A percentile compares a stretch with the other conserved stretches of the same genome.
Evolutionary conservation across 176 grass and related monocot species (phyloP).

Genomic region (Aegilops tauschii): DNA sequence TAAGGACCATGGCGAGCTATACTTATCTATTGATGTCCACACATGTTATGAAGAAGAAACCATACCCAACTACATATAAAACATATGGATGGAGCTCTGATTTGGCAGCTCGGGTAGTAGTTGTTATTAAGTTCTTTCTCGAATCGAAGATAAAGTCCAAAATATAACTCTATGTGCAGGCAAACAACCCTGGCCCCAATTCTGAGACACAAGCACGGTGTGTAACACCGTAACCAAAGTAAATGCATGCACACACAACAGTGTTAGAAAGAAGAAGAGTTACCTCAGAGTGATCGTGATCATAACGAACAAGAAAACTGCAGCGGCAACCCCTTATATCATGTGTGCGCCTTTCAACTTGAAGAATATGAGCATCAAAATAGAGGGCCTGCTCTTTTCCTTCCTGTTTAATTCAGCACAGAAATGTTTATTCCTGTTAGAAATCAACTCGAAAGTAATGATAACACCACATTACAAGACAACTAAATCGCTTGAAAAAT

Average conservation of each 20-base stretch:
- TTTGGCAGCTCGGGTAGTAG: neutral
- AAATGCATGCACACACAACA: neutral
- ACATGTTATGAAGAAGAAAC: neutral
- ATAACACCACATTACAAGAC: neutral
- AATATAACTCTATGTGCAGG: neutral
- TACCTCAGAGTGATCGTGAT: conserved; percentile 80
- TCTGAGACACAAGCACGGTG: neutral
- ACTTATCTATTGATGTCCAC: neutral
- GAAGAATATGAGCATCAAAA: conserved; percentile 75
- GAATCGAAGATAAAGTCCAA: neutral
- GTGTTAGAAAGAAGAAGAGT: neutral
- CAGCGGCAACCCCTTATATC: conserved; percentile 78
- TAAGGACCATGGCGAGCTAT: neutral
- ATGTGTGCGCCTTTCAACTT: conserved; percentile 83
- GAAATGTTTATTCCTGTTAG: neutral
- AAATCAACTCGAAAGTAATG: neutral
- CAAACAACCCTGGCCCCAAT: neutral
- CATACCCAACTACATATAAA: neutral
- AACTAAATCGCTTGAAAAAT: neutral
- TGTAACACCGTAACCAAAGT: neutral
- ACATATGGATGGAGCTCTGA: neutral
- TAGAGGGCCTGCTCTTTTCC: conserved; percentile 89
- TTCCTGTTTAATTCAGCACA: conserved; percentile 45
- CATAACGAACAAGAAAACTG: conserved; percentile 86
- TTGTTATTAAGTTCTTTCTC: neutral